Conservation (phyloP, 768 basidiomycete species). For the Dioszegia crocea region DNA sequence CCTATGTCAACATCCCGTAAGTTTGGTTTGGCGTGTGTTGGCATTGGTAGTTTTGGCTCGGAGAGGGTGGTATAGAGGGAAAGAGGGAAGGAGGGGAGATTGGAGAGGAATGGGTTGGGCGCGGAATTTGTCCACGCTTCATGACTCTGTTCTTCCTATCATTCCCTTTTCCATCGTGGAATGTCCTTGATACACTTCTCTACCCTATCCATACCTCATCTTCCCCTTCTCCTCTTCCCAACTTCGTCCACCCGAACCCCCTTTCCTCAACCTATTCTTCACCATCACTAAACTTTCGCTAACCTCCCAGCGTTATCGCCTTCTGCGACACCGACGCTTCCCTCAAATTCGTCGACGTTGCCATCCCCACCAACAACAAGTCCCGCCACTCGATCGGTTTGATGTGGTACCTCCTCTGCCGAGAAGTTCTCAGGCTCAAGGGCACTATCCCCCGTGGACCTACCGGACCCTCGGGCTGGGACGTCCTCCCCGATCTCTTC, state of each 20-base stretch:
- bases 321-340: slow-evolving; percentile 98
- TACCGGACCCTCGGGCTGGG: slow-evolving; percentile 71
- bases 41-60: neutral
- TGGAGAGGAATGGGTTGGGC: neutral
- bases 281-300: neutral
- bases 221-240: neutral
- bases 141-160: too few relatives aligned
- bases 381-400: slow-evolving; percentile 94
- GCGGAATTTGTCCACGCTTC: too few relatives aligned
- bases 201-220: neutral
- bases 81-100: neutral
- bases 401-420: slow-evolving; percentile 66
- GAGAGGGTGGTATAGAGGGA: neutral
- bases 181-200: neutral
- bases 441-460: slow-evolving; percentile 85
- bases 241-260: neutral
- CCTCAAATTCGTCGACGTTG: slow-evolving; percentile 94
- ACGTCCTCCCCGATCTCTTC: slow-evolving; percentile 98
- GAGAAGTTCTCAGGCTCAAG: slow-evolving; percentile 92
- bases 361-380: slow-evolving; percentile 99
- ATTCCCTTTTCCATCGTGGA: too few relatives aligned
- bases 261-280: neutral
- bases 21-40: neutral
- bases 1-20: slow-evolving; percentile 96
- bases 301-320: slow-evolving; percentile 68